A percentile compares a stretch with the other conserved stretches of the same genome.
Conservation (phyloP, 1,139 yeast genomes). For the Taiozyma sp. region DNA sequence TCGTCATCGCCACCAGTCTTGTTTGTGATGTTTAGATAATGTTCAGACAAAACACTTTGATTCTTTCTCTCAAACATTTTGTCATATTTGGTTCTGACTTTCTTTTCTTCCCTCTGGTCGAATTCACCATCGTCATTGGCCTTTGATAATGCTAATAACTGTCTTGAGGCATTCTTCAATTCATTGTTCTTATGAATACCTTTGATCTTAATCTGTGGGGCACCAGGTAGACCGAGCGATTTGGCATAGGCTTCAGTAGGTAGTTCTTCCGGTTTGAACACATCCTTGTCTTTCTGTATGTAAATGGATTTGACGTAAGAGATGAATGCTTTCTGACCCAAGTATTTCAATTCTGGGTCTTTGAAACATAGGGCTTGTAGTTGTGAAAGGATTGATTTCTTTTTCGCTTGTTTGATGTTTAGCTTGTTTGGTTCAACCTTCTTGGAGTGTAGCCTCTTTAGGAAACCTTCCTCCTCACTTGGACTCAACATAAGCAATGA, state of each 20-base stretch:
- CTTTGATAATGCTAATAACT: slow-evolving; percentile 51
- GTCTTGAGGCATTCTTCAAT: slow-evolving; percentile 77
- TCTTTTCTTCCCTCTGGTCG: slow-evolving; percentile 35
- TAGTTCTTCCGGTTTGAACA: slow-evolving; percentile 70
- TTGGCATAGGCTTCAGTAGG: slow-evolving; percentile 84
- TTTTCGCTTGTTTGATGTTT: slow-evolving; percentile 72
- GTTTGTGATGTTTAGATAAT: slow-evolving; percentile 67
- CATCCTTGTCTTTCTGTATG: slow-evolving; percentile 82
- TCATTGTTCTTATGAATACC: slow-evolving; percentile 51
- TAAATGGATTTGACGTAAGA: slow-evolving; percentile 84
- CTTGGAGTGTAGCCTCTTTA: slow-evolving; percentile 55
- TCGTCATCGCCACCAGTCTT: slow-evolving; percentile 47
- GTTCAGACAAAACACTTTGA: slow-evolving; percentile 88
- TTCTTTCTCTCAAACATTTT: slow-evolving; percentile 94
- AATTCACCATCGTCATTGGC: slow-evolving; percentile 67
- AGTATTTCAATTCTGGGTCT: slow-evolving; percentile 84
- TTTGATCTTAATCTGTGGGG: slow-evolving; percentile 82
- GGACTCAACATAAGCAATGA: slow-evolving; percentile 82
- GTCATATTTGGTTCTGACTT: slow-evolving; percentile 84
- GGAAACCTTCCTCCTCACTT: slow-evolving; percentile 74
- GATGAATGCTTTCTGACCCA: slow-evolving; percentile 94
- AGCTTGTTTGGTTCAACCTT: slow-evolving; percentile 69
- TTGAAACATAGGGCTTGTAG: slow-evolving; percentile 88
- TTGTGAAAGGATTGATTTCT: slow-evolving; percentile 77
- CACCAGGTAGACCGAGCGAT: slow-evolving; percentile 91